Evolutionary conservation across 108 stramenopile species (phyloP), one percentile per base, ranked within the genome.

Genomic region (Halocafeteria seosinensis): DNA sequence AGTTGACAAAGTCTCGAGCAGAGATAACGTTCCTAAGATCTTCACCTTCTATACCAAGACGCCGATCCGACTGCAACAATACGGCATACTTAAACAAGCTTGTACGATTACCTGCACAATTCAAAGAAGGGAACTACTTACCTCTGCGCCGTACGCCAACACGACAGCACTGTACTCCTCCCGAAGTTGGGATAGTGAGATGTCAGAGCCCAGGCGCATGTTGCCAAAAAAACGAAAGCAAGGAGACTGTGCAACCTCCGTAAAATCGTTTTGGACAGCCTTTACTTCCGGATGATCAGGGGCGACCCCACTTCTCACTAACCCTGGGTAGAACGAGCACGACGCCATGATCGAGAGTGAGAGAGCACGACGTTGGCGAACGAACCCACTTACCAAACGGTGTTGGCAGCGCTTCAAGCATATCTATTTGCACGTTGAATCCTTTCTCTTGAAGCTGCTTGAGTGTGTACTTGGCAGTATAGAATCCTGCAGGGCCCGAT

Each of bases 221-320:
- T 92, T 90, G 36, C 93, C 91, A 55, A 67, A 86, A 57, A 84
- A 89, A 0, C 30, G 11, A 33, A 52, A 77, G 60, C 78, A 71
- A 23, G 38, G 36, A 64, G 78, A 75, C 28, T 37, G n/a, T 34
- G 37, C 32, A n/a, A 78, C 75, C 63, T 71, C 58, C 3, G 76
- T 79, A 66, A 95, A 98, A 73, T 94, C 92, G 47, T 86, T 76
- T 70, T 88, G 78, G 0, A 93, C 97, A 58, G 86, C 85, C 75
- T 95, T 98, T 17, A 94, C 94, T 76, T 95, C 94, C 5, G 88
- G 93, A 79, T 95, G 94, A 71, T 94, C 94, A 9, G 94, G 97
- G 31, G 93, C 94, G 25, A 95, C 94, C 33, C 94, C 97, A 52
- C 69, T 85, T 36, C 94, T 75, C 2, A 98, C 92, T 55, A 98